Percentiles rank a stretch among this genome's conserved stretches.
phyloP scores from a whole-genome alignment of 1,284 basidiomycete species.

The Ganoderma boninense region DNA sequence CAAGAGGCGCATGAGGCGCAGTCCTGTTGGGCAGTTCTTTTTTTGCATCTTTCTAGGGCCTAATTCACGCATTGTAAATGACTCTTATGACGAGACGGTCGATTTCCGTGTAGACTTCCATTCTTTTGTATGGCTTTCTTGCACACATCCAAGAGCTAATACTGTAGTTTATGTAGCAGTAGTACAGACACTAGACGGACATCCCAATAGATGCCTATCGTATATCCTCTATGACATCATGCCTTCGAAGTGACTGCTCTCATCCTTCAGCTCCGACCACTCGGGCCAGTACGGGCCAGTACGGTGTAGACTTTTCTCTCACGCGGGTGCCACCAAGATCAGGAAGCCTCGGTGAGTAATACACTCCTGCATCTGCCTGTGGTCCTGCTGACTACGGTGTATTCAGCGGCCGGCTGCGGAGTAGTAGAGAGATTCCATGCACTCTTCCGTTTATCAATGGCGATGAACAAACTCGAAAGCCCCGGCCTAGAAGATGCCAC shows the following conservation, averaged over 20 bases:
- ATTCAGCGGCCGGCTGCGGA: background rate
- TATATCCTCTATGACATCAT: background rate
- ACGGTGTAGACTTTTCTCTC: background rate
- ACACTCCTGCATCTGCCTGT: background rate
- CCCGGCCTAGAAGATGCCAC: background rate
- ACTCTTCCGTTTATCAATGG: background rate
- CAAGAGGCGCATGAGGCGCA: background rate
- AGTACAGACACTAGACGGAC: background rate
- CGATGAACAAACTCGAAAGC: background rate
- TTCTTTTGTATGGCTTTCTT: background rate
- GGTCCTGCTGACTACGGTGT: background rate
- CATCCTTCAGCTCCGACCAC: background rate
- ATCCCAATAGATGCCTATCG: constrained; percentile 9
- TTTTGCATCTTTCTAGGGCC: background rate
- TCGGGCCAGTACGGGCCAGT: background rate
- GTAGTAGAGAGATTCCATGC: background rate
- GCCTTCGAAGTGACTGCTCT: background rate
- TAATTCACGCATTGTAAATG: background rate
- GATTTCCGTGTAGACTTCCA: background rate
- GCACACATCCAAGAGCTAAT: background rate
- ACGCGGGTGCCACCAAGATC: background rate
- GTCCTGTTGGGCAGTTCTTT: background rate
- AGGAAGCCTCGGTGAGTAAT: background rate
- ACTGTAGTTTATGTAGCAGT: constrained; percentile 6
- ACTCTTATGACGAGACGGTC: background rate